Conservation (phyloP, 805 yeast species). For the Ascoidea tarda region DNA sequence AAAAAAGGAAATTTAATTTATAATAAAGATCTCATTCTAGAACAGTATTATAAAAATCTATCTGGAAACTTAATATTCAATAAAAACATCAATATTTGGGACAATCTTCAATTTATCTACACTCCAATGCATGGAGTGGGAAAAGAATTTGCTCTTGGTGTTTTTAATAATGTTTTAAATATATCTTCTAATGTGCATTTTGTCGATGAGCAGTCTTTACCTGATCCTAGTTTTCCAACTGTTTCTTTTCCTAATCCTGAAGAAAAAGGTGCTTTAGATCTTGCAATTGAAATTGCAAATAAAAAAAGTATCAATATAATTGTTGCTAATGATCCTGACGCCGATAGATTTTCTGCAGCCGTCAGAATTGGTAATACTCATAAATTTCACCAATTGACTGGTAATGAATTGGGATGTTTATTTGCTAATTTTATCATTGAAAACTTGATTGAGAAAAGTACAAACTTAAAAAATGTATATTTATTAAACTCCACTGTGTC, state of each 20-base stretch:
- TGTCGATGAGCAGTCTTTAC: conserved; percentile 54
- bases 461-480: conserved; percentile 25
- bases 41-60: conserved; percentile 25
- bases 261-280: conserved; percentile 77
- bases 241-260: conserved; percentile 93
- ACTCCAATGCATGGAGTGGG: conserved; percentile 98
- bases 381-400: conserved; percentile 70
- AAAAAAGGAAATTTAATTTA: conserved; percentile 18
- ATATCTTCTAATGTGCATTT: conserved; percentile 6
- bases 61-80: conserved; percentile 3
- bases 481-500: conserved; percentile 86
- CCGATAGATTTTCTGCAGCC: conserved; percentile 84
- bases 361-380: conserved; percentile 26
- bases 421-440: conserved; percentile 57
- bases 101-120: conserved; percentile 46
- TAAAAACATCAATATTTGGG: neutral
- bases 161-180: conserved; percentile 4
- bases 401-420: conserved; percentile 80
- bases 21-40: conserved; percentile 28
- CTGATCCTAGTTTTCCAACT: conserved; percentile 80
- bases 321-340: conserved; percentile 92
- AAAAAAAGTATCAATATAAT: conserved; percentile 35
- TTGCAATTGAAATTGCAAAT: conserved; percentile 56
- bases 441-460: conserved; percentile 11
- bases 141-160: conserved; percentile 24